These are phyloP conservation scores for Botrytis sinoallii DNA, from an alignment of 2,329 filamentous ascomycete genomes.

Conservation along the genomic window DNA sequence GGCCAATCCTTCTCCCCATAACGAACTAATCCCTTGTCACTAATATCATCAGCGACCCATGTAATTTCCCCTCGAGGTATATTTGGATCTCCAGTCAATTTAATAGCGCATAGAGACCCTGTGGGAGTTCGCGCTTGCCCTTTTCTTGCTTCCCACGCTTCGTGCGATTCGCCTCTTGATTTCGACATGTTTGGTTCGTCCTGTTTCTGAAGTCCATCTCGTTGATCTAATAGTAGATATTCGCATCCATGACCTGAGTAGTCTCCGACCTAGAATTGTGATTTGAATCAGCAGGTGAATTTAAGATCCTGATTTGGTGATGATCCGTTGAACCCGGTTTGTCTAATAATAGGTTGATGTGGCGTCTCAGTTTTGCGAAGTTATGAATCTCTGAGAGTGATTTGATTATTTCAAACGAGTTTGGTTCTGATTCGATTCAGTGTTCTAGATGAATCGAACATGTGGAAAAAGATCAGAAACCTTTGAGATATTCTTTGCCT, in stretches of 20 bases:
- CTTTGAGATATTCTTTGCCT: not conserved
- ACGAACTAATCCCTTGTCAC: conserved; percentile 60
- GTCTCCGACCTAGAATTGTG: conserved; percentile 55
- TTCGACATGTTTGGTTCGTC: conserved; percentile 44
- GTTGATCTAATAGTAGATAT: conserved; percentile 79
- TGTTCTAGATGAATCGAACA: not conserved
- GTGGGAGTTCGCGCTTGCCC: conserved; percentile 51
- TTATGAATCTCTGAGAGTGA: not conserved
- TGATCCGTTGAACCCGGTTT: not conserved
- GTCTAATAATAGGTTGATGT: not conserved
- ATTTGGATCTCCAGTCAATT: conserved; percentile 88
- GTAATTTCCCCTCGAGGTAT: conserved; percentile 83
- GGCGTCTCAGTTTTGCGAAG: not conserved
- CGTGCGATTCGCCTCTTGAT: conserved; percentile 43
- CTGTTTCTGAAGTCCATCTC: conserved; percentile 48
- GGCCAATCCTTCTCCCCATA: conserved; percentile 66
- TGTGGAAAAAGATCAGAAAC: not conserved
- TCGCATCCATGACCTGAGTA: conserved; percentile 87
- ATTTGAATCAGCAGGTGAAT: conserved; percentile 1
- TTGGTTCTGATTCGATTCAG: not conserved
- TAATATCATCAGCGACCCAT: conserved; percentile 77
- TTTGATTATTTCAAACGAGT: not conserved
- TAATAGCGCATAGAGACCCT: conserved; percentile 77
- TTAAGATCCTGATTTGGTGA: not conserved
- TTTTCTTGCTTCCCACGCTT: conserved; percentile 47